Evolutionary conservation across 2,329 filamentous ascomycete species (phyloP).

Genomic region (Magnaporthiopsis poae): DNA sequence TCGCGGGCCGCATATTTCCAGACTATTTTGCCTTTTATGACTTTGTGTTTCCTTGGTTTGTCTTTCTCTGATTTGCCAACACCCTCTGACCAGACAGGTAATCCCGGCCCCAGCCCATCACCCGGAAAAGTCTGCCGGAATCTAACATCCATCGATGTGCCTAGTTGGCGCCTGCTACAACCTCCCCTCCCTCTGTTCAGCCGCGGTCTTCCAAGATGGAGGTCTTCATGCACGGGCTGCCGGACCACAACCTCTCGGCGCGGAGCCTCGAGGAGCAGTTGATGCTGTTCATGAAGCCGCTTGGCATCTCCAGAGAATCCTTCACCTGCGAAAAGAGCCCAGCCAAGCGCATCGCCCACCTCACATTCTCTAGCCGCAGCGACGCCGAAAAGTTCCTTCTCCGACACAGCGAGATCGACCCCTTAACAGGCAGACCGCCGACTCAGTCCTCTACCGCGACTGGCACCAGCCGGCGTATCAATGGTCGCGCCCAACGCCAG

Average conservation of each 20-base stretch:
- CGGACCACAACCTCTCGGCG: conserved; percentile 27
- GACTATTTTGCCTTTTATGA: too few species aligned
- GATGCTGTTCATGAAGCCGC: conserved; percentile 25
- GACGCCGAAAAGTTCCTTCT: conserved; percentile 35
- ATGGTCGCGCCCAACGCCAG: not conserved
- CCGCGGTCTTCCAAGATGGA: conserved; percentile 28
- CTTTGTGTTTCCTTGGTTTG: not conserved
- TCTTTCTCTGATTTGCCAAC: not conserved
- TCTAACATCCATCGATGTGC: not conserved
- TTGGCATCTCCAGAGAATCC: conserved; percentile 27
- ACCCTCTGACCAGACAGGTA: not conserved
- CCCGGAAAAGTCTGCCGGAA: not conserved
- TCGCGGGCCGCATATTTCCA: too few species aligned
- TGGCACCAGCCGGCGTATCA: too few species aligned
- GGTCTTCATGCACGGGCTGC: conserved; percentile 34
- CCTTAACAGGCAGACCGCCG: not conserved
- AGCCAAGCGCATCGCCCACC: conserved; percentile 24
- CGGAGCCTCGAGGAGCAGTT: conserved; percentile 29
- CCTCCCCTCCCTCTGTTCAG: not conserved
- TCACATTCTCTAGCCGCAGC: conserved; percentile 31
- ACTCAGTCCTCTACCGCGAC: not conserved
- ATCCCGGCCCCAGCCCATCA: too few species aligned
- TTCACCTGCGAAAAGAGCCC: conserved; percentile 35
- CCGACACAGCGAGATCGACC: conserved; percentile 19
- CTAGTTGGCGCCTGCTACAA: not conserved